phyloP scores from a whole-genome alignment of 2,329 filamentous ascomycete genomes.

The Penicillium sp. region DNA sequence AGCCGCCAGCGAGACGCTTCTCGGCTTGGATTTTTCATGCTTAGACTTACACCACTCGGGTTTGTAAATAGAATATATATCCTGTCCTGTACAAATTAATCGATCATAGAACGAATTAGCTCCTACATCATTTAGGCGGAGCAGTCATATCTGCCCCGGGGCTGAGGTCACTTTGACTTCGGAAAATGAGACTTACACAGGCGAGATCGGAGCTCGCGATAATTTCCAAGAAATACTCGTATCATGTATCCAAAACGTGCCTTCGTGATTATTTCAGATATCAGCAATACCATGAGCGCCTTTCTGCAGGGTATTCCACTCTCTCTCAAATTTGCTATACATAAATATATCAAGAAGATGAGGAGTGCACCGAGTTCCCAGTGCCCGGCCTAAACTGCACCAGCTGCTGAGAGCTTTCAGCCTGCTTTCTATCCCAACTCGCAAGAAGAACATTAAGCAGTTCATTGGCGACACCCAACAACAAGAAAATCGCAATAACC shows the following conservation, averaged over 20 bases:
- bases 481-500: slow-evolving; percentile 20
- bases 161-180: not conserved
- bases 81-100: slow-evolving; percentile 2
- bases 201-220: not conserved
- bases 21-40: not conserved
- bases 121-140: not conserved
- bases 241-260: not conserved
- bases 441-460: slow-evolving; percentile 19
- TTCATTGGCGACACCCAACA: slow-evolving; percentile 20
- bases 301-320: not conserved
- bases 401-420: slow-evolving; percentile 7
- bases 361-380: not conserved
- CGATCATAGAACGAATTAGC: not conserved
- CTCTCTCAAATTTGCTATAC: not conserved
- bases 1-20: not conserved
- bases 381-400: not conserved
- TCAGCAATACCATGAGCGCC: not conserved
- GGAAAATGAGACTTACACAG: not conserved
- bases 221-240: not conserved
- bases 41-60: not conserved
- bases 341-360: not conserved
- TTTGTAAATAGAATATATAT: slow-evolving; percentile 10
- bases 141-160: not conserved
- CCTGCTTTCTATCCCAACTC: slow-evolving; percentile 15
- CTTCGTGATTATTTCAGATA: not conserved